These are phyloP conservation scores for Hypoxylon cercidicola DNA, from an alignment of 495 filamentous ascomycete genomes.

Conservation along the genomic window DNA sequence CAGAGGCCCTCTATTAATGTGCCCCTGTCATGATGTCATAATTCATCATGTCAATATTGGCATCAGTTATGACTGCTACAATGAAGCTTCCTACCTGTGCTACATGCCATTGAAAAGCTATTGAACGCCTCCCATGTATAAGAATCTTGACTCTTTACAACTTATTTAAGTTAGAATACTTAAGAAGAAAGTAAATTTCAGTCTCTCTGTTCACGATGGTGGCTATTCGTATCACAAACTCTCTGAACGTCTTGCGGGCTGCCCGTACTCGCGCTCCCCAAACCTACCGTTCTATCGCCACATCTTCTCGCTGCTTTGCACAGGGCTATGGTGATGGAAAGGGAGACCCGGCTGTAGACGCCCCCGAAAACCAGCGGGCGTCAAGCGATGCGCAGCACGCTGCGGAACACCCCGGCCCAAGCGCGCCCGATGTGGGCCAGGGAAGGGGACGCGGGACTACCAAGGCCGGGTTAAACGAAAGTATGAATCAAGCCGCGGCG, in stretches of 20 bases:
- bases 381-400: constrained; percentile 41
- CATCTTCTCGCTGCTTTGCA: constrained; percentile 21
- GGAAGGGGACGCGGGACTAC: constrained; percentile 39
- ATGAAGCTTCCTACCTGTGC: constrained; percentile 1
- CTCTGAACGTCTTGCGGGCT: constrained; percentile 34
- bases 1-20: constrained; percentile 16
- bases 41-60: constrained; percentile 38
- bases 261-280: constrained; percentile 33
- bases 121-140: no score
- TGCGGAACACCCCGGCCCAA: constrained; percentile 49
- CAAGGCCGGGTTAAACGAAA: constrained; percentile 38
- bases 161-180: no score
- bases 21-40: constrained; percentile 40
- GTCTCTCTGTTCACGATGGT: constrained; percentile 33
- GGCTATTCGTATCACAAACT: constrained; percentile 34
- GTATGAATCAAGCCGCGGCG: constrained; percentile 39
- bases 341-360: constrained; percentile 44
- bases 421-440: constrained; percentile 45
- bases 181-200: no score
- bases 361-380: constrained; percentile 44
- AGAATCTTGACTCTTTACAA: no score
- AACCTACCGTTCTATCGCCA: constrained; percentile 29
- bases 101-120: constrained; percentile 18
- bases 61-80: constrained; percentile 33
- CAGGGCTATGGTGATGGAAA: constrained; percentile 51